A percentile compares a stretch with the other conserved stretches of the same genome.
These are phyloP conservation scores for Juglanconis oblonga DNA, from an alignment of 2,329 filamentous ascomycete genomes.

Conservation along the genomic window DNA sequence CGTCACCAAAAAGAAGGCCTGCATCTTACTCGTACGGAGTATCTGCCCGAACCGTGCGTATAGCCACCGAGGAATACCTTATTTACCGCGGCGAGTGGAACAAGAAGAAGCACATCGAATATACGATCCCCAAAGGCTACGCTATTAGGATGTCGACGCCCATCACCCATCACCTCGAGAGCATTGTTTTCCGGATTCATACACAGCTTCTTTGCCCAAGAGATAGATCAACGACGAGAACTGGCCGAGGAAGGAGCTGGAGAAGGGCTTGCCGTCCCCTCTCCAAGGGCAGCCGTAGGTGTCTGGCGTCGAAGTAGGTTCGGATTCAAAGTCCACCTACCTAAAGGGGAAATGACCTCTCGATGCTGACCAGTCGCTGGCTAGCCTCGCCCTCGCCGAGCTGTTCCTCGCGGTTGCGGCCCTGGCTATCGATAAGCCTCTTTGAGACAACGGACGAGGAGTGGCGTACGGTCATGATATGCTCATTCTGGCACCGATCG, in stretches of 20 bases:
- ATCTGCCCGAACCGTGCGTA: constrained; percentile 18
- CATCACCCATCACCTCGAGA: constrained; percentile 18
- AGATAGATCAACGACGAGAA: constrained; percentile 20
- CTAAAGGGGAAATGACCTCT: not conserved
- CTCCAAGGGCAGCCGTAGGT: constrained; percentile 2
- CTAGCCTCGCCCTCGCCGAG: constrained; percentile 11
- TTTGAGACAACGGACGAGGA: constrained; percentile 11
- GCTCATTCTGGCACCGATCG: constrained; percentile 1
- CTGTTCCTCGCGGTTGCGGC: constrained; percentile 5
- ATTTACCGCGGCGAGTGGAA: constrained; percentile 17
- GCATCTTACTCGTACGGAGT: constrained; percentile 14
- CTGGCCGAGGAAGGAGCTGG: constrained; percentile 5
- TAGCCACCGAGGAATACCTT: constrained; percentile 19
- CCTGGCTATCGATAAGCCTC: constrained; percentile 1
- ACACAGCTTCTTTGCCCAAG: constrained; percentile 19
- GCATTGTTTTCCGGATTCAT: constrained; percentile 16
- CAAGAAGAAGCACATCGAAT: constrained; percentile 12
- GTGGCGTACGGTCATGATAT: constrained; percentile 13
- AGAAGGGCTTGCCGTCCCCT: constrained; percentile 8
- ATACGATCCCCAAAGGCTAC: constrained; percentile 20
- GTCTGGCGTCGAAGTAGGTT: constrained; percentile 12
- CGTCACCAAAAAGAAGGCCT: constrained; percentile 12
- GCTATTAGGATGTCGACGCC: constrained; percentile 20
- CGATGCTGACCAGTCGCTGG: not conserved
- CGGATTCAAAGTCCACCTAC: not conserved